Conservation (phyloP, 1,284 basidiomycete species). For the Cutaneotrichosporon curvatum region DNA sequence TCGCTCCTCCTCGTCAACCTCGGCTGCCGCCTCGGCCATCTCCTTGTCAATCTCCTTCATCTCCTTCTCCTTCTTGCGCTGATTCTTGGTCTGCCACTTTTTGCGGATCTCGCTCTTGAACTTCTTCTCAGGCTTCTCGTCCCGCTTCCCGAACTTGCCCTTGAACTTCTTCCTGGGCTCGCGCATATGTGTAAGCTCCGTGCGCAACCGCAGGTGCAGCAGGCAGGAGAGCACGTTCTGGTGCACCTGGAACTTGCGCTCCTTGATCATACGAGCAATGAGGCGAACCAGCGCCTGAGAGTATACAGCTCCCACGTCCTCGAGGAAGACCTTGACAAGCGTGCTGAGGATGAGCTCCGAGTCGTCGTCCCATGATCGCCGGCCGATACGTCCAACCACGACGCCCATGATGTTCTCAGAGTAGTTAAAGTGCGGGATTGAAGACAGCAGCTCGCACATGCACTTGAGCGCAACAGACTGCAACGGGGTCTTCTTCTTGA, state of each 20-base stretch:
- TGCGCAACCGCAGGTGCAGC: constrained; percentile 76
- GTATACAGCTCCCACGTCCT: constrained; percentile 68
- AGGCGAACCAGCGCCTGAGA: constrained; percentile 86
- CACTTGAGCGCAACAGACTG: constrained; percentile 67
- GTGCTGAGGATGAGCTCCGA: constrained; percentile 76
- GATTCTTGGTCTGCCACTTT: constrained; percentile 78
- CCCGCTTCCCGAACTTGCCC: constrained; percentile 53
- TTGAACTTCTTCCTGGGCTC: constrained; percentile 47
- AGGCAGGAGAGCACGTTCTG: constrained; percentile 82
- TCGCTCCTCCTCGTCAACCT: constrained; percentile 87
- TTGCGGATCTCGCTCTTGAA: constrained; percentile 58
- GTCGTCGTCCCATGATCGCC: constrained; percentile 78
- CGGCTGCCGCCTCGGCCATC: constrained; percentile 87
- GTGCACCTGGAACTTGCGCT: constrained; percentile 81
- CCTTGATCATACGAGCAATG: constrained; percentile 93
- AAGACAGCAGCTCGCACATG: constrained; percentile 75
- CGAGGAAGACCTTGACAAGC: constrained; percentile 70
- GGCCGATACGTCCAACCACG: constrained; percentile 75
- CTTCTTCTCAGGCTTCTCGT: constrained; percentile 49
- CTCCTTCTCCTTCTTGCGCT: constrained; percentile 70
- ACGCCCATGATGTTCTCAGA: constrained; percentile 84
- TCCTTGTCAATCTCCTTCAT: constrained; percentile 78
- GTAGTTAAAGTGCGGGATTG: constrained; percentile 96
- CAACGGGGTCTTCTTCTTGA: constrained; percentile 71
- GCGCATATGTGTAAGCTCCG: constrained; percentile 60